Conservation (phyloP, 2,329 filamentous ascomycete genomes). For the Lanzia echinophila region DNA sequence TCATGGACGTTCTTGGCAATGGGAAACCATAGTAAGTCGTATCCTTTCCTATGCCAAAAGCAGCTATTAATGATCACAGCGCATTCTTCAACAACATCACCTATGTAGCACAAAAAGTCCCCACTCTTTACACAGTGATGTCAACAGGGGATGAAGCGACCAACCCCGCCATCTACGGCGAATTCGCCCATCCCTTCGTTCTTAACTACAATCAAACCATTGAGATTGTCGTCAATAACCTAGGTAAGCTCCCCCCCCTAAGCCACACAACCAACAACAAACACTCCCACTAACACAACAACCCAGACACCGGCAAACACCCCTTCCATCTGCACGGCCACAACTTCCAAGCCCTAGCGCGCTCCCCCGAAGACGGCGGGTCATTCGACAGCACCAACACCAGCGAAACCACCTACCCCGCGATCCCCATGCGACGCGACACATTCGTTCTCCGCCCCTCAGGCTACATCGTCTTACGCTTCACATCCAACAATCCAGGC, state of each 20-base stretch:
- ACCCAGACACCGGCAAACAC: constrained; percentile 55
- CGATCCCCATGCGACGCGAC: constrained; percentile 59
- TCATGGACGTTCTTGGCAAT: constrained; percentile 61
- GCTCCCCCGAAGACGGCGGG: constrained; percentile 51
- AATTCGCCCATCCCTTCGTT: constrained; percentile 59
- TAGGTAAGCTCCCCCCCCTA: constrained; percentile 25
- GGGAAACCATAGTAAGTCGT: constrained; percentile 56
- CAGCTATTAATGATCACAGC: constrained; percentile 19
- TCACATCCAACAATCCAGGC: constrained; percentile 61
- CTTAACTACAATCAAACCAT: constrained; percentile 62
- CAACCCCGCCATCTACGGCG: constrained; percentile 58
- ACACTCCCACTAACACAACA: background rate
- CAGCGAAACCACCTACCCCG: constrained; percentile 41
- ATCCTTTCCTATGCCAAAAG: background rate
- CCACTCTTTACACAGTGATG: constrained; percentile 61
- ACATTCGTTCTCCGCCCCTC: constrained; percentile 58
- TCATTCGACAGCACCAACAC: constrained; percentile 43
- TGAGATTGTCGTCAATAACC: constrained; percentile 72
- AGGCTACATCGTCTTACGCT: constrained; percentile 63
- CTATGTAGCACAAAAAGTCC: constrained; percentile 58
- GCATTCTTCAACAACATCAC: constrained; percentile 58
- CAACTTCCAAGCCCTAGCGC: constrained; percentile 61
- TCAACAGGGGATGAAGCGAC: constrained; percentile 45
- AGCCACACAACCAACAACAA: background rate
- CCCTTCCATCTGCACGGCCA: constrained; percentile 74